A percentile compares a stretch with the other conserved stretches of the same genome.
phyloP scores from a whole-genome alignment of 1,284 basidiomycete species.

The Lignosus rhinocerotis region DNA sequence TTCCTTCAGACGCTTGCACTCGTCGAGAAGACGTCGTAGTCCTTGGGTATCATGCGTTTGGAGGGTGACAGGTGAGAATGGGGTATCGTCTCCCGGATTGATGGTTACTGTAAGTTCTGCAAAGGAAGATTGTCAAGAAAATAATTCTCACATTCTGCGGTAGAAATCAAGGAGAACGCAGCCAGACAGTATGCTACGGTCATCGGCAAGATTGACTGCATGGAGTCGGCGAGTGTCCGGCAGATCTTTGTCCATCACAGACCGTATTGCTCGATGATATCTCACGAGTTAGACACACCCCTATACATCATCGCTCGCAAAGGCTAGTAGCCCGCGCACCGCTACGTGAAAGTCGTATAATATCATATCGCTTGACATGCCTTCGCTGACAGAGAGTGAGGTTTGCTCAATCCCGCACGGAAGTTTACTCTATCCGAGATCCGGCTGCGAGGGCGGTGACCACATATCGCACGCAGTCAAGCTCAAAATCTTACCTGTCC shows the following conservation, averaged over 20 bases:
- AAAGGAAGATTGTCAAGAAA: neutral
- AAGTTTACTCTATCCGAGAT: neutral
- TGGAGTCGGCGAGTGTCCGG: too few species aligned
- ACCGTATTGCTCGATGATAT: too few species aligned
- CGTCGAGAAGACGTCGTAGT: slow-evolving; percentile 44
- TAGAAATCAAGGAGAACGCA: neutral
- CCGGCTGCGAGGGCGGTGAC: neutral
- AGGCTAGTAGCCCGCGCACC: too few species aligned
- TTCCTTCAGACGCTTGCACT: slow-evolving; percentile 52
- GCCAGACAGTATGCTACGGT: too few species aligned
- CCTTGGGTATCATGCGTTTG: slow-evolving; percentile 47
- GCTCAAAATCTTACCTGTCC: slow-evolving; percentile 26
- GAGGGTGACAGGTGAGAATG: slow-evolving; percentile 38
- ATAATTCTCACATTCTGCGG: neutral
- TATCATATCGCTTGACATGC: too few species aligned
- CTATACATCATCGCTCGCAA: too few species aligned
- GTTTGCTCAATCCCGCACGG: neutral
- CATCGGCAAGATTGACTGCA: too few species aligned
- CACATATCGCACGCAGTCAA: neutral
- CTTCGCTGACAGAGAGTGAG: too few species aligned
- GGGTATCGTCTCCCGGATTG: slow-evolving; percentile 38
- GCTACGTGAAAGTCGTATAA: too few species aligned
- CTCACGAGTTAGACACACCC: too few species aligned
- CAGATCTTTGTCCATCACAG: too few species aligned
- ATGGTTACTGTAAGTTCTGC: slow-evolving; percentile 48